Percentiles rank a stretch among this genome's conserved stretches.
phyloP scores from a whole-genome alignment of 805 yeast species.

The Hagleromyces aurorensis region DNA sequence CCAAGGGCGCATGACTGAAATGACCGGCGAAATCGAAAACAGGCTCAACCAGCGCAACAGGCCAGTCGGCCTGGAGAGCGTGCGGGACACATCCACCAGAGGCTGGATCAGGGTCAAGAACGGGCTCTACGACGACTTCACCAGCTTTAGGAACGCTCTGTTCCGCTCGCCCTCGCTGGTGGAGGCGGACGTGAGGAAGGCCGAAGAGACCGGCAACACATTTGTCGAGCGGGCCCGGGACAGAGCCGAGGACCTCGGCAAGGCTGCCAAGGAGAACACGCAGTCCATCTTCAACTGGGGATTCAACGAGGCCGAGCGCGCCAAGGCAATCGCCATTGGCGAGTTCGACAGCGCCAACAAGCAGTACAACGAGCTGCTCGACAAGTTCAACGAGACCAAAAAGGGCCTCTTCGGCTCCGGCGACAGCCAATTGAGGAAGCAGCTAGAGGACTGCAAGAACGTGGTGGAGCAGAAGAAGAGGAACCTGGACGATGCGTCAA shows the following conservation, averaged over 20 bases:
- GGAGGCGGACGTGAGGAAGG: not conserved
- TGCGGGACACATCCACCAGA: slow-evolving; percentile 5
- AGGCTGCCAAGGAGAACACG: slow-evolving; percentile 13
- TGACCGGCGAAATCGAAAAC: slow-evolving; percentile 6
- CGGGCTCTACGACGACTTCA: slow-evolving; percentile 9
- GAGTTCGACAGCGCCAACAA: slow-evolving; percentile 26
- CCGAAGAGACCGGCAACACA: slow-evolving; percentile 1
- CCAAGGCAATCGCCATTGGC: slow-evolving; percentile 25
- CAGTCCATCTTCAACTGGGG: slow-evolving; percentile 26
- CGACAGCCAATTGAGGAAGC: slow-evolving; percentile 11
- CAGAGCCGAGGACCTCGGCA: slow-evolving; percentile 7
- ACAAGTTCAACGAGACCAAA: slow-evolving; percentile 9
- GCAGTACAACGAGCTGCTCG: slow-evolving; percentile 17
- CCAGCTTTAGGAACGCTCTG: slow-evolving; percentile 12
- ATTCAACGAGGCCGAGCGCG: slow-evolving; percentile 24
- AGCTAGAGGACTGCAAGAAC: slow-evolving; percentile 13
- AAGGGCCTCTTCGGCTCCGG: slow-evolving; percentile 17
- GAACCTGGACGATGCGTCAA: slow-evolving; percentile 17
- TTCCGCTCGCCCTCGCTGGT: slow-evolving; percentile 6
- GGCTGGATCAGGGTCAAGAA: slow-evolving; percentile 11
- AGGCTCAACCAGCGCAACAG: slow-evolving; percentile 4
- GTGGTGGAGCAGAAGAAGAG: slow-evolving; percentile 13
- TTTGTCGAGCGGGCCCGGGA: slow-evolving; percentile 6
- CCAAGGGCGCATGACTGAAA: slow-evolving; percentile 6
- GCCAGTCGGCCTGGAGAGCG: slow-evolving; percentile 4